Conservation (phyloP, 2,329 filamentous ascomycete species). For the Colletotrichum destructivum region DNA sequence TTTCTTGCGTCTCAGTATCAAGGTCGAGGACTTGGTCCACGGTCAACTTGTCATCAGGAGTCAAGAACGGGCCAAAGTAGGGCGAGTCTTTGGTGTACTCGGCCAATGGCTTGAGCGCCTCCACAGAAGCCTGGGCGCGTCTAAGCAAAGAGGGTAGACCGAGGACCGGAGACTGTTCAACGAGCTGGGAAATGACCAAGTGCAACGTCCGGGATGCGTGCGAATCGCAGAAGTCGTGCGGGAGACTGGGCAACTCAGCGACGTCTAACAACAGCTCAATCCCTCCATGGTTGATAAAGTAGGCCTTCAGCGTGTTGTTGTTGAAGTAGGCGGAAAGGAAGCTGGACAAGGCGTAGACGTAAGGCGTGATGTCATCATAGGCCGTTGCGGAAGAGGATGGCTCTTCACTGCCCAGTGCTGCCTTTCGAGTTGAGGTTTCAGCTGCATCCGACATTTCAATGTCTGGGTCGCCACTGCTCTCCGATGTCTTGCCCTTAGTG, state of each 20-base stretch:
- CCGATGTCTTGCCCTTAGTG: constrained; percentile 58
- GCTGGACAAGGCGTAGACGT: constrained; percentile 81
- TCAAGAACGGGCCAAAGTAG: constrained; percentile 80
- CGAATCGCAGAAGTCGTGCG: constrained; percentile 79
- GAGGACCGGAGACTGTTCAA: constrained; percentile 85
- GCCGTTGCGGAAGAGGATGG: constrained; percentile 46
- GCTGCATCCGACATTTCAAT: constrained; percentile 76
- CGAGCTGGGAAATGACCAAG: constrained; percentile 81
- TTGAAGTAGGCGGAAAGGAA: constrained; percentile 84
- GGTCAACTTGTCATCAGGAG: constrained; percentile 54
- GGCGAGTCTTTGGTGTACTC: constrained; percentile 66
- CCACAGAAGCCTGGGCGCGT: constrained; percentile 79
- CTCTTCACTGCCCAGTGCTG: constrained; percentile 44
- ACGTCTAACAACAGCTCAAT: constrained; percentile 89
- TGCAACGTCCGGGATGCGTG: constrained; percentile 79
- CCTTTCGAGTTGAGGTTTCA: constrained; percentile 45
- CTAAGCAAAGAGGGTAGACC: constrained; percentile 86
- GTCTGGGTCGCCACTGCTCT: constrained; percentile 61
- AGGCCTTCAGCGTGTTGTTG: constrained; percentile 79
- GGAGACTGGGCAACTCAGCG: constrained; percentile 84
- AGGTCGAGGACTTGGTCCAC: constrained; percentile 53
- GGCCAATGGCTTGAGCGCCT: constrained; percentile 77
- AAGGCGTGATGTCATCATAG: constrained; percentile 70
- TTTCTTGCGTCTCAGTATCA: constrained; percentile 55
- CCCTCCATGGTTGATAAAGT: constrained; percentile 84